Evolutionary conservation across 805 yeast species (phyloP).

Genomic region (Ogataea angusta): DNA sequence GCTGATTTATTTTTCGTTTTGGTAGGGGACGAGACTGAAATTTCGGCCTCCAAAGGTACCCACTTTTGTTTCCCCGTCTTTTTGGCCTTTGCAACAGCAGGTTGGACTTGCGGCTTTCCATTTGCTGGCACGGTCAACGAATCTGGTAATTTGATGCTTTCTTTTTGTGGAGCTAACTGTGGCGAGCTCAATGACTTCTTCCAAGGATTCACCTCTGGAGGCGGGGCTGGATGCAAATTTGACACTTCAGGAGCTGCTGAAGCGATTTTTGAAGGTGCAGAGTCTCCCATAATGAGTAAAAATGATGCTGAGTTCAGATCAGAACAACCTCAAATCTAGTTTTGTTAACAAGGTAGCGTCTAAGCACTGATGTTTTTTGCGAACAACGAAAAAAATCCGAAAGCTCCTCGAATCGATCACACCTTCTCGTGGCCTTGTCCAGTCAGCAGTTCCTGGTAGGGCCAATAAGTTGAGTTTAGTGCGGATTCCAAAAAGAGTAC

Average conservation of each 20-base stretch:
- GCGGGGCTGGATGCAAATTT: conserved; percentile 30
- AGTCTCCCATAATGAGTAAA: conserved; percentile 1
- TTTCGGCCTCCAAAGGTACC: conserved; percentile 26
- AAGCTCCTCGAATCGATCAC: background rate
- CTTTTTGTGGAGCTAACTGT: background rate
- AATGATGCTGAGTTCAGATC: background rate
- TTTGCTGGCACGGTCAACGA: background rate
- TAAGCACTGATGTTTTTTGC: conserved; percentile 1
- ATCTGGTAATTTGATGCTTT: background rate
- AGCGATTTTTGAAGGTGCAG: background rate
- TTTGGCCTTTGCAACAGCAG: conserved; percentile 13
- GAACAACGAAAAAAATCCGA: background rate
- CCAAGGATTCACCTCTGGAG: conserved; percentile 30
- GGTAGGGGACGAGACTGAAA: conserved; percentile 18
- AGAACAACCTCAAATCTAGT: conserved; percentile 3
- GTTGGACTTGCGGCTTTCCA: background rate
- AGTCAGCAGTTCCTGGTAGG: background rate
- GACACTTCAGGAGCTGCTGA: conserved; percentile 8
- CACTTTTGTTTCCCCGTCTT: conserved; percentile 24
- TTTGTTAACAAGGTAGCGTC: conserved; percentile 5
- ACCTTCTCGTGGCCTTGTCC: background rate
- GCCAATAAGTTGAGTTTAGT: background rate
- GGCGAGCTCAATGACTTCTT: conserved; percentile 3
- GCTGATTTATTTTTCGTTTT: conserved; percentile 4
- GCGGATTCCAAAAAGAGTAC: background rate